Base-by-base conservation (phyloP, 148 eudicot species). In the Rhododendron mucronatum region DNA sequence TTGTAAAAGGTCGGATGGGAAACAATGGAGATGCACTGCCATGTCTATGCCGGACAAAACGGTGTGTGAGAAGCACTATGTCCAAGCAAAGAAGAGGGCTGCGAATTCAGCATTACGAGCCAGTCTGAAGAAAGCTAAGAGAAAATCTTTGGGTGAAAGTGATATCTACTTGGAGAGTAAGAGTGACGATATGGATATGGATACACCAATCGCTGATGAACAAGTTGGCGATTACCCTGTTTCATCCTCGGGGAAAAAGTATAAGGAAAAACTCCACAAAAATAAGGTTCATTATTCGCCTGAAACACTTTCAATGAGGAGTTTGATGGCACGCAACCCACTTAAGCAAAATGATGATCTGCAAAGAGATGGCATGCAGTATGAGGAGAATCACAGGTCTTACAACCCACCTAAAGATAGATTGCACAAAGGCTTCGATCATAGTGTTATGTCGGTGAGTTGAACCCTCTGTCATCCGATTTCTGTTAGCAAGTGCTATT, bases 41-140 rank as follows among this genome's bases (percentile, higher is more conserved):
- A 88, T 94, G 97, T 96, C 98, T 84, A 96, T 96, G 99, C 99
- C 96, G 13, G 99, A 96, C 86, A 96, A 96, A 86, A 96, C 97
- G 12, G 99, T 95, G 30, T 96, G 99, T 80, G 99, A 96, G 87
- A 96, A 96, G 91, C 99, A 96, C 88, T 96, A 96, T 88, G 91
- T 94, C 86, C 99, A 96, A 89, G 99, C 99, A 8, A 95, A 96
- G 89, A 96, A 95, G 91, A 96, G 99, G 91, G 99, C 98, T 47
- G 99, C 98, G 28, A 95, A 92, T 89, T 96, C 98, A 86, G 98
- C 99, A 2, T 50, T 94, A 89, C 91, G 96, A 88, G 99, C 99
- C 71, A 96, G 93, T 84, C 69, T 95, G 71, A 95, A 95, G 88
- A 95, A 93, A 86, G 92, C 93, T 2, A 96, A 92, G 91, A 89